Evolutionary conservation across 2,329 filamentous ascomycete genomes (phyloP).

Genomic region (Xylaria digitata): DNA sequence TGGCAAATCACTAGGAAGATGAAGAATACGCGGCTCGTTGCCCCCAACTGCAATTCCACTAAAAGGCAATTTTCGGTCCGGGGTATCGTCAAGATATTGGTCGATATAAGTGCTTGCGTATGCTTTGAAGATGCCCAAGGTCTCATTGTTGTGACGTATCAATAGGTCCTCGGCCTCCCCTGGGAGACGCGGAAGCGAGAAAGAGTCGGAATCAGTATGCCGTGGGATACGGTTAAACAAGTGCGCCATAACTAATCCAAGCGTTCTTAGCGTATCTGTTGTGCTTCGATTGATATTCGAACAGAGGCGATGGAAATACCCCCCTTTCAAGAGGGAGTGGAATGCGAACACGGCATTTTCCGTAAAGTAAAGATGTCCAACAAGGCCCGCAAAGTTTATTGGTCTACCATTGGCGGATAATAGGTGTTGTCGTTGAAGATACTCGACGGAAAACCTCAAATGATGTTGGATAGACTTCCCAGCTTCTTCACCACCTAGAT

Average conservation of each 20-base stretch:
- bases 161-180: slow-evolving; percentile 66
- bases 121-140: slow-evolving; percentile 71
- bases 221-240: slow-evolving; percentile 72
- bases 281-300: not conserved
- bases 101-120: slow-evolving; percentile 77
- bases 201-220: slow-evolving; percentile 68
- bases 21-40: slow-evolving; percentile 18
- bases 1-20: slow-evolving; percentile 28
- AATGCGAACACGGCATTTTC: slow-evolving; percentile 82
- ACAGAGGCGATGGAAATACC: slow-evolving; percentile 37
- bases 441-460: slow-evolving; percentile 83
- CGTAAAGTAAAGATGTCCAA: slow-evolving; percentile 80
- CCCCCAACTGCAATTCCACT: slow-evolving; percentile 51
- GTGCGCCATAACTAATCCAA: slow-evolving; percentile 77
- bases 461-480: slow-evolving; percentile 79
- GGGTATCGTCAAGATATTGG: slow-evolving; percentile 65
- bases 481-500: slow-evolving; percentile 74
- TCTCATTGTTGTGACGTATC: slow-evolving; percentile 71
- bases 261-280: slow-evolving; percentile 50
- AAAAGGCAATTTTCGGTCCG: slow-evolving; percentile 69
- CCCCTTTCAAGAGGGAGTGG: slow-evolving; percentile 74
- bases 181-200: slow-evolving; percentile 74
- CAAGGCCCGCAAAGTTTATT: slow-evolving; percentile 76
- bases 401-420: slow-evolving; percentile 70
- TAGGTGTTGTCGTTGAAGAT: slow-evolving; percentile 75